Conservation (phyloP, 2,329 filamentous ascomycete genomes). For the Aureobasidium sp. region DNA sequence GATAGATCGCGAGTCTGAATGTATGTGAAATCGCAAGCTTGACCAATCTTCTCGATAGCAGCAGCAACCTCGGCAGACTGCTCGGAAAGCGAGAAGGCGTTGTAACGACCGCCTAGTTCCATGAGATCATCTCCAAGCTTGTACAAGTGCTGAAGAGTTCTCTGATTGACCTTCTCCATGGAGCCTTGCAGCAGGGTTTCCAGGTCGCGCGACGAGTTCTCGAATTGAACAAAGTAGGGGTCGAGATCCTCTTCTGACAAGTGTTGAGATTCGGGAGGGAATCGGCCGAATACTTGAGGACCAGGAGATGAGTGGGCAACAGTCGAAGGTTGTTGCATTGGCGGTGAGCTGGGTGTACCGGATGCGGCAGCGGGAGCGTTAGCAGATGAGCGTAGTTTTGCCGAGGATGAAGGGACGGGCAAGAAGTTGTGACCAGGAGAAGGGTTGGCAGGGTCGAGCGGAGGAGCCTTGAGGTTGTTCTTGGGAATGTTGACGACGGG, state of each 20-base stretch:
- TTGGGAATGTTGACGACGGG: conserved; percentile 89
- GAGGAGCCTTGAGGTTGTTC: conserved; percentile 89
- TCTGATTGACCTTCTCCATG: conserved; percentile 93
- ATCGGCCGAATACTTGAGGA: conserved; percentile 63
- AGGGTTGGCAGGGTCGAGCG: conserved; percentile 87
- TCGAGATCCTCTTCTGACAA: conserved; percentile 86
- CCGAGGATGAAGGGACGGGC: conserved; percentile 74
- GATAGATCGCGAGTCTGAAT: conserved; percentile 91
- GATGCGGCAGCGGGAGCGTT: conserved; percentile 32
- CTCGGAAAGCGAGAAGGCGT: conserved; percentile 92
- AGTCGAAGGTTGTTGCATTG: conserved; percentile 41
- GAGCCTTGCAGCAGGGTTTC: conserved; percentile 82
- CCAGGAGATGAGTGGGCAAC: conserved; percentile 51
- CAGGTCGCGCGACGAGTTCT: conserved; percentile 82
- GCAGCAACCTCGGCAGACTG: conserved; percentile 79
- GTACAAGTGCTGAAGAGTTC: conserved; percentile 77
- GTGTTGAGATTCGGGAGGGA: conserved; percentile 68
- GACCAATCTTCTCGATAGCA: conserved; percentile 88
- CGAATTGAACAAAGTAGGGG: conserved; percentile 91
- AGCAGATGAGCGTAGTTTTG: conserved; percentile 62
- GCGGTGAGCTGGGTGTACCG: conserved; percentile 47
- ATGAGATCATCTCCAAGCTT: conserved; percentile 79
- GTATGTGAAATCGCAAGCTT: conserved; percentile 92
- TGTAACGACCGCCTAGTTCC: conserved; percentile 91
- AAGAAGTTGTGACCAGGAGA: conserved; percentile 78